Evolutionary conservation across 2,329 filamentous ascomycete species (phyloP).

Genomic region (Aurifilum marmelostoma): DNA sequence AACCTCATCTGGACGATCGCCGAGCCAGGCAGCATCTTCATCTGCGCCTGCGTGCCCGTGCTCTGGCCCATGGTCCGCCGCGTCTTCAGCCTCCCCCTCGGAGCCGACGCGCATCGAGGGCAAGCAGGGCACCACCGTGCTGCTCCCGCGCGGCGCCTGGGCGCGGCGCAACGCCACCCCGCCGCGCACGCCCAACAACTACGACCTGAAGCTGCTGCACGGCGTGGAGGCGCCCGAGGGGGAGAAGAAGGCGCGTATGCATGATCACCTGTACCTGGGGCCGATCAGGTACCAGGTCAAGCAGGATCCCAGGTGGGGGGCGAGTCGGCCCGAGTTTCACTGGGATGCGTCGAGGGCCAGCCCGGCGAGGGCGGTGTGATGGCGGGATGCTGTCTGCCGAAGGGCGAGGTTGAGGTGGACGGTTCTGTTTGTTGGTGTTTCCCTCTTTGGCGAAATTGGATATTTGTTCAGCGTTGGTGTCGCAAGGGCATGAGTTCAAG

Average conservation of each 20-base stretch:
- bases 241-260: background rate
- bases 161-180: background rate
- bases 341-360: conserved; percentile 11
- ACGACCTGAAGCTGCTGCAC: conserved; percentile 12
- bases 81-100: conserved; percentile 1
- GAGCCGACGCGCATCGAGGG: conserved; percentile 11
- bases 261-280: conserved; percentile 11
- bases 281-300: conserved; percentile 12
- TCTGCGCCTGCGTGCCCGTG: conserved; percentile 13
- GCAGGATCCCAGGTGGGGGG: background rate
- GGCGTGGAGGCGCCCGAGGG: background rate
- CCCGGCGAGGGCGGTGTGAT: conserved; percentile 4
- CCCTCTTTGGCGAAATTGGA: background rate
- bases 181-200: background rate
- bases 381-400: no score
- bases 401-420: no score
- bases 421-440: no score
- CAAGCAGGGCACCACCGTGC: conserved; percentile 10
- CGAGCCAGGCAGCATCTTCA: conserved; percentile 12
- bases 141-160: conserved; percentile 4
- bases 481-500: no score
- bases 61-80: conserved; percentile 16
- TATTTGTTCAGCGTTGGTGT: background rate
- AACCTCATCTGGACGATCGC: conserved; percentile 15
- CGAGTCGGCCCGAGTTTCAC: background rate